Base-by-base conservation (phyloP, 2,329 filamentous ascomycete species). In the Mycocentrospora acerina region DNA sequence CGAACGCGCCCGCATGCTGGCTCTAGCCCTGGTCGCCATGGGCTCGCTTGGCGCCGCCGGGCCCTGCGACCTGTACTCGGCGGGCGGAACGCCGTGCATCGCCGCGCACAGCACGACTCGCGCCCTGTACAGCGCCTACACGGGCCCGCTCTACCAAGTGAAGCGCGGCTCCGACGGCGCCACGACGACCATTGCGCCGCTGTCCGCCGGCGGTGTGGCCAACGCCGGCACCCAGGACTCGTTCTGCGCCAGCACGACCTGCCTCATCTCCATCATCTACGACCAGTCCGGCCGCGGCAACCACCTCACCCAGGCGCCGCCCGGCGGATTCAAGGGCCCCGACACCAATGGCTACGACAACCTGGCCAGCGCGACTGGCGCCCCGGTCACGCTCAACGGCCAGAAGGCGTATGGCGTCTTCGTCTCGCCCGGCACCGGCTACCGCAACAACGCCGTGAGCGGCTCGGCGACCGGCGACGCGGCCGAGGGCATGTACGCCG, bases 51-150 rank as follows among this genome's bases (percentile, higher is more conserved):
- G 70, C 27, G 56, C 67, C 13, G 78, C 79, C 26, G 80, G 71
- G 10, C 80, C 81, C 7, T 85, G 80, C 51, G 81, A 85, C 45
- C 72, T 84, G 44, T 85, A 83, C 64, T 57, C 72, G 2, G 70
- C 72, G 0, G 80, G 78, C 1, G 72, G 73, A 34, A 82, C 79
- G 1, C 78, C 80, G n/a, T 85, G 81, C 51, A 66, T 84, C 9
- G 81, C 81, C 0, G 81, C 81, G 0, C 81, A 84, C 57, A 78
- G 78, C 58, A 83, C 80, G n/a, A 84, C 81, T 40, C 76, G 81
- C 4, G 79, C 80, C 12, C 61, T 85, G 6, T 84, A 83, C 63
- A 72, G 63, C 49, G 52, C 69, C 35, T 84, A 67, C 65, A 68
- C 35, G 7, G 77, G 78, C 4, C 34, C 76, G 0, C 74, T 84